A percentile compares a stretch with the other conserved stretches of the same genome.
Conservation (phyloP, 768 basidiomycete species). For the Paxillus rubicundulus region DNA sequence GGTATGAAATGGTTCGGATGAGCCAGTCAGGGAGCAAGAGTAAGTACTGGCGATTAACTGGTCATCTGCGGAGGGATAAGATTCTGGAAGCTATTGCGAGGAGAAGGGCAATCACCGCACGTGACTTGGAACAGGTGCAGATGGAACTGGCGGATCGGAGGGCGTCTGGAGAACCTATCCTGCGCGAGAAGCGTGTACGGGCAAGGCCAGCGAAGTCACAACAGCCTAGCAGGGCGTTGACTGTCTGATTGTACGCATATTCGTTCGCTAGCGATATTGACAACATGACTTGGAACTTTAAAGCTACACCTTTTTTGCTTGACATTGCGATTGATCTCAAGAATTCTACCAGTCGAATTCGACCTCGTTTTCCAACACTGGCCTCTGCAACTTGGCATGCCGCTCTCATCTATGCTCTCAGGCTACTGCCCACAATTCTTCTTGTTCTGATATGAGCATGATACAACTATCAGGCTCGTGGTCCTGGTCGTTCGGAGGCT, state of each 20-base stretch:
- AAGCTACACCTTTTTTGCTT: constrained; percentile 17
- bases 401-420: neutral
- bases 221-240: constrained; percentile 1
- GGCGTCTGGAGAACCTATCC: constrained; percentile 20
- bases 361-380: neutral
- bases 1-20: constrained; percentile 33
- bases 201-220: neutral
- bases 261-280: constrained; percentile 1
- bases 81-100: constrained; percentile 50
- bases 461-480: constrained; percentile 11
- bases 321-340: neutral
- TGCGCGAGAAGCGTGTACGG: constrained; percentile 18
- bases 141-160: constrained; percentile 27
- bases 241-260: neutral
- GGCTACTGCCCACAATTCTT: neutral
- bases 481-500: constrained; percentile 13
- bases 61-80: constrained; percentile 44
- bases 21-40: constrained; percentile 36
- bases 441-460: neutral
- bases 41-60: constrained; percentile 36
- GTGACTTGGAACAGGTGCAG: constrained; percentile 38
- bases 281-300: constrained; percentile 9
- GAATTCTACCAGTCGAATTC: neutral
- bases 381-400: neutral
- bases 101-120: constrained; percentile 43